Conservation (phyloP, 805 yeast genomes). For the Kodamaea leandrae region DNA sequence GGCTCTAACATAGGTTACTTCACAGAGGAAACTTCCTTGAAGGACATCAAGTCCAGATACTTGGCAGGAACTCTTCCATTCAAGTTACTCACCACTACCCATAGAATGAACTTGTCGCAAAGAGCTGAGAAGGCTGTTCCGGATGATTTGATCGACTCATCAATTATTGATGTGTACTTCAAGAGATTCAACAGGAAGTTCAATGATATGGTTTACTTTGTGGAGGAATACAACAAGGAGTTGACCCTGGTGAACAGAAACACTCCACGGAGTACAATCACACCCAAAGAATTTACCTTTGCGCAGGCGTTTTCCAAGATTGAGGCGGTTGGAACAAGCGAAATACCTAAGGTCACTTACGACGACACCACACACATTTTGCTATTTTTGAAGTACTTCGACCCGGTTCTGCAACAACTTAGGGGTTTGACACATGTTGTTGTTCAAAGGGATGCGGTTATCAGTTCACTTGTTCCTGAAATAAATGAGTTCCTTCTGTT, state of each 20-base stretch:
- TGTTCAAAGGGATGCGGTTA: constrained; percentile 47
- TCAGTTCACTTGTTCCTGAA: constrained; percentile 40
- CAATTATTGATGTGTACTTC: constrained; percentile 53
- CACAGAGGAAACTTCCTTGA: constrained; percentile 6
- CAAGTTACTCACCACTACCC: constrained; percentile 62
- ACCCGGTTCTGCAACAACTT: constrained; percentile 50
- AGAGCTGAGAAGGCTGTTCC: constrained; percentile 51
- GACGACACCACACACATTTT: constrained; percentile 25
- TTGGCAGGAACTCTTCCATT: constrained; percentile 27
- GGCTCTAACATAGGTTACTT: constrained; percentile 42
- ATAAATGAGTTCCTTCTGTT: constrained; percentile 44
- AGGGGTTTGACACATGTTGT: constrained; percentile 63
- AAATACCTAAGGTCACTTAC: background rate
- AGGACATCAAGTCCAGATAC: constrained; percentile 4
- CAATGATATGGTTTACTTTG: constrained; percentile 55
- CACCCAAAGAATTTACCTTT: constrained; percentile 26
- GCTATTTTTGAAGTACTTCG: constrained; percentile 64
- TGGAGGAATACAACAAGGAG: constrained; percentile 56
- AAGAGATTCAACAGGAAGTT: constrained; percentile 46
- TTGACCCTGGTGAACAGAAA: constrained; percentile 29
- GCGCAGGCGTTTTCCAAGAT: constrained; percentile 19
- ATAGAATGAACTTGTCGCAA: constrained; percentile 67
- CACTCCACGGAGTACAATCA: constrained; percentile 10
- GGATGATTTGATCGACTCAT: constrained; percentile 27
- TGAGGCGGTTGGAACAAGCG: constrained; percentile 11